Evolutionary conservation across 2,329 filamentous ascomycete genomes (phyloP).

Genomic region (Tolypocladium pustulatum): DNA sequence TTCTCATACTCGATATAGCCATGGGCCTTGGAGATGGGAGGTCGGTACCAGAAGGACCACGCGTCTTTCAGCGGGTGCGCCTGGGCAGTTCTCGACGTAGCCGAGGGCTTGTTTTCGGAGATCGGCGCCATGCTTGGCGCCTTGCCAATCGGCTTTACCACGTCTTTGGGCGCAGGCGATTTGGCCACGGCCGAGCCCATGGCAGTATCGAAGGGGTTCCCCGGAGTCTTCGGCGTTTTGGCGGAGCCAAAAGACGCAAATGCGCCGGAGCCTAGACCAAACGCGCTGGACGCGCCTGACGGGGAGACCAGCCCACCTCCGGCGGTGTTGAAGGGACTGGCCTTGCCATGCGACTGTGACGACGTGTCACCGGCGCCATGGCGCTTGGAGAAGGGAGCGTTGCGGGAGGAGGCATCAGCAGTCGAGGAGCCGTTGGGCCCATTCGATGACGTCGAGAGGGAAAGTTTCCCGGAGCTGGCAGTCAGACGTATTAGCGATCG

Average conservation of each 20-base stretch:
- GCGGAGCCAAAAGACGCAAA: conserved; percentile 79
- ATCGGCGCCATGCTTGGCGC: conserved; percentile 32
- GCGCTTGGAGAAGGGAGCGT: conserved; percentile 57
- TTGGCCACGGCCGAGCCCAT: conserved; percentile 35
- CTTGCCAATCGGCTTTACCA: conserved; percentile 17
- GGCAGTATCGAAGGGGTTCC: conserved; percentile 68
- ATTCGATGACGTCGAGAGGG: conserved; percentile 64
- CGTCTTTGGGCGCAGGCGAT: conserved; percentile 19
- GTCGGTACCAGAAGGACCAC: conserved; percentile 97
- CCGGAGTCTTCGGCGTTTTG: conserved; percentile 81
- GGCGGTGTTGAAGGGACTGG: conserved; percentile 72
- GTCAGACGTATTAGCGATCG: conserved; percentile 10
- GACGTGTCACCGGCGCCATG: conserved; percentile 60
- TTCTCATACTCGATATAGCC: conserved; percentile 87
- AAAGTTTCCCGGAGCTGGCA: conserved; percentile 75
- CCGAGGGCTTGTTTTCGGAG: conserved; percentile 25
- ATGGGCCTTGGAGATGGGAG: conserved; percentile 91
- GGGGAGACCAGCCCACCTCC: conserved; percentile 35
- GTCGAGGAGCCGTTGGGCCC: conserved; percentile 38
- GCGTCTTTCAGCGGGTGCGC: conserved; percentile 60
- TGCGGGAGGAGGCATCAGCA: conserved; percentile 50
- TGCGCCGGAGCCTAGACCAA: conserved; percentile 86
- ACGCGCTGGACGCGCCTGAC: conserved; percentile 68
- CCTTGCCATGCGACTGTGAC: conserved; percentile 67
- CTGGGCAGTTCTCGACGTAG: conserved; percentile 30